Evolutionary conservation across 192 early-diverging fungal species (phyloP), one percentile per base, ranked within the genome.

Genomic region (Umbelopsis ramanniana): DNA sequence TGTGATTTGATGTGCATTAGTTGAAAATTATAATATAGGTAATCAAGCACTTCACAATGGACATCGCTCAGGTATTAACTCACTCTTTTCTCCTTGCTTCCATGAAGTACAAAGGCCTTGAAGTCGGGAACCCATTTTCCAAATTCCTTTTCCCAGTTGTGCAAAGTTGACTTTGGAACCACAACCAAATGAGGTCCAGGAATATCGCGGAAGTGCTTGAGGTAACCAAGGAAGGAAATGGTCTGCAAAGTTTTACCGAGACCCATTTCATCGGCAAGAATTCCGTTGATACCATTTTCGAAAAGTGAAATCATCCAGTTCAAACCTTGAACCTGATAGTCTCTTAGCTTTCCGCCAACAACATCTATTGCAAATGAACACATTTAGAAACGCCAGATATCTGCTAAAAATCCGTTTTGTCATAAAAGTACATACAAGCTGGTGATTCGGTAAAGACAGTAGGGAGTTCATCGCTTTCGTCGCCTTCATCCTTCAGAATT

Each of bases 251-350:
- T 99, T 79, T 99, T 99, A 14, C 96, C 96, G 53, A 99, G 86
- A 53, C 96, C 96, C 96, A 98, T 97, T 81, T 98, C 96, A 82
- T 98, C 97, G n/a, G 97, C 96, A 38, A 99, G 80, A 66, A 98
- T 97, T 23, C 97, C 97, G 77, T 99, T 99, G 79, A 99, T 95
- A n/a, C 94, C 94, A 77, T 99, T 97, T 72, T 96, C 91, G 71
- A 89, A 97, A 52, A 99, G 84, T 2, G 93, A 96, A 33, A 99
- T 91, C 87, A 99, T 93, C 97, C 97, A 99, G 79, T 96, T 98
- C 38, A 99, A 86, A 21, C 97, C 97, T 68, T 97, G 95, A 23
- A 98, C 78, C 77, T 99, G 97, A 74, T 99, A 99, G 77, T 98
- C 96, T 37, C 97, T 86, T 85, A 99, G 88, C 17, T 78, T 92